Percentiles rank a stretch among this genome's conserved stretches.
Conservation (phyloP, 2,329 filamentous ascomycete genomes). For the Cladobotryum mycophilum region DNA sequence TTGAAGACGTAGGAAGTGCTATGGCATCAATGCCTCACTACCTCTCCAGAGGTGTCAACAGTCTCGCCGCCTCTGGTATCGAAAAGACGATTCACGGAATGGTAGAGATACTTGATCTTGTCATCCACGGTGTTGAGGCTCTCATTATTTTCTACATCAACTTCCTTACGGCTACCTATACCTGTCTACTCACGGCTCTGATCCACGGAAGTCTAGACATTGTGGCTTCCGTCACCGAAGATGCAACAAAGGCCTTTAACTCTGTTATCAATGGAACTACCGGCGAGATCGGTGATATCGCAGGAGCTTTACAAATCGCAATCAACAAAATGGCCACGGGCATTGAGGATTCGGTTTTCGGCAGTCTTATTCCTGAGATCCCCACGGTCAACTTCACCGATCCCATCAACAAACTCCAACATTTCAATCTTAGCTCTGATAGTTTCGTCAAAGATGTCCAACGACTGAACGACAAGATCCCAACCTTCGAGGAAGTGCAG, state of each 20-base stretch:
- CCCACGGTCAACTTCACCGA: constrained; percentile 58
- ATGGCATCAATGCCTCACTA: constrained; percentile 99
- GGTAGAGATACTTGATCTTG: constrained; percentile 70
- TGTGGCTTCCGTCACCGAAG: constrained; percentile 47
- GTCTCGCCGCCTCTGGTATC: constrained; percentile 72
- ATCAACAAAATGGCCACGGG: constrained; percentile 44
- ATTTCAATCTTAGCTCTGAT: constrained; percentile 60
- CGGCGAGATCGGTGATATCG: constrained; percentile 51
- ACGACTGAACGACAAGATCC: constrained; percentile 71
- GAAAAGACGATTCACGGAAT: constrained; percentile 75
- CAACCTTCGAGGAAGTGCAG: constrained; percentile 75
- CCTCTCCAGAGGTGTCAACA: constrained; percentile 81
- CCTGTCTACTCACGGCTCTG: constrained; percentile 80
- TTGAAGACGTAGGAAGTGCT: constrained; percentile 86
- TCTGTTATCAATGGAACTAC: constrained; percentile 50
- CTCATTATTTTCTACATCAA: constrained; percentile 90
- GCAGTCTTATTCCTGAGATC: constrained; percentile 39
- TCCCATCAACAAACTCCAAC: constrained; percentile 59
- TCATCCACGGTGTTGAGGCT: constrained; percentile 75
- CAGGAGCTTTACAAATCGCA: constrained; percentile 41
- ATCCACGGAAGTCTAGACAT: constrained; percentile 72
- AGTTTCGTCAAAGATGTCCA: constrained; percentile 63
- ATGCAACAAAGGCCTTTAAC: constrained; percentile 45
- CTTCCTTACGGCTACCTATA: constrained; percentile 82
- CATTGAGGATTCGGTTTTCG: constrained; percentile 42